Conservation (phyloP, 306 rosid species). For the Vicia sativa region DNA sequence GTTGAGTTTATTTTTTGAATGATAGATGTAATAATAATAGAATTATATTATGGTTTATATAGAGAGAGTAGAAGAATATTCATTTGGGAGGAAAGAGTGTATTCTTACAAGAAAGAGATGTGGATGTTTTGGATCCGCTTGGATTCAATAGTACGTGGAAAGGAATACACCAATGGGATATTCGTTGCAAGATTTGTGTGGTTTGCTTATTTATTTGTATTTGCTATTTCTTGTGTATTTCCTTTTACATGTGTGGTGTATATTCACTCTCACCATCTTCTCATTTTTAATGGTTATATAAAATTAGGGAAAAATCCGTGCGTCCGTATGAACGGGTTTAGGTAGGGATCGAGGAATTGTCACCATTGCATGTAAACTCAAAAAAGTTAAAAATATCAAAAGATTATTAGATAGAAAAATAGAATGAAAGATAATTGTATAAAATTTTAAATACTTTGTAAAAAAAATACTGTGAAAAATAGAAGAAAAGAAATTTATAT, state of each 20-base stretch:
- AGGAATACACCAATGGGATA: constrained; percentile 36
- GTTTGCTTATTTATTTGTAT: not conserved
- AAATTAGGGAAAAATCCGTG: too few species aligned
- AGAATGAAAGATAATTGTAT: too few species aligned
- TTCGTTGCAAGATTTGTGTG: constrained; percentile 27
- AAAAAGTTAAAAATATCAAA: too few species aligned
- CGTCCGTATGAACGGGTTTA: too few species aligned
- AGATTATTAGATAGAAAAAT: too few species aligned
- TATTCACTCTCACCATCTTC: constrained; percentile 6
- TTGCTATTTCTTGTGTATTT: not conserved
- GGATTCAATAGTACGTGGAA: constrained; percentile 35
- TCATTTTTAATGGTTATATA: constrained; percentile 2
- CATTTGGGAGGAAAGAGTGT: not conserved
- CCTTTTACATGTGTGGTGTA: constrained; percentile 12
- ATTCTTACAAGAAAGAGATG: not conserved
- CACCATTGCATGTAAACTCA: too few species aligned
- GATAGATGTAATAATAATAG: not conserved
- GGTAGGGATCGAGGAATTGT: too few species aligned
- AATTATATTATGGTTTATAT: constrained; percentile 32
- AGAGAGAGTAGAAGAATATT: constrained; percentile 30
- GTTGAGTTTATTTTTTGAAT: not conserved
- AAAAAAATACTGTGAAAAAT: too few species aligned
- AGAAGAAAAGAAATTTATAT: too few species aligned
- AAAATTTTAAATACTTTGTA: too few species aligned
- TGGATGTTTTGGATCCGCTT: constrained; percentile 26